Evolutionary conservation across 306 rosid genomes (phyloP).

Genomic region (Sphenostylis stenocarpa): DNA sequence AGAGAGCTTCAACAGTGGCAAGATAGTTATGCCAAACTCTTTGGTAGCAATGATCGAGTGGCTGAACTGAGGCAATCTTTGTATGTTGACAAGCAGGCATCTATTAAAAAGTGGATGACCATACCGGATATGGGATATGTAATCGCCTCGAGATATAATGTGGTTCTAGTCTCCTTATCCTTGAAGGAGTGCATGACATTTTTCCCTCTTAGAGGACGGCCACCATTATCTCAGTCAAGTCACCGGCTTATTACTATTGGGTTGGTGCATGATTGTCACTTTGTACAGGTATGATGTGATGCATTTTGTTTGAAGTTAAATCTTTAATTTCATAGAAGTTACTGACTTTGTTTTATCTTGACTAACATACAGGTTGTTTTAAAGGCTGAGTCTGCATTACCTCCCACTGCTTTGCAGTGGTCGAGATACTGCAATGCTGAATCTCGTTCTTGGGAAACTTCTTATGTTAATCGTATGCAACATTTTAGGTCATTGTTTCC

Average conservation of each 20-base stretch:
- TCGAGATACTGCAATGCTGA: neutral
- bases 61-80: slow-evolving; percentile 3
- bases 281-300: neutral
- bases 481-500: neutral
- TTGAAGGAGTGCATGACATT: neutral
- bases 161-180: neutral
- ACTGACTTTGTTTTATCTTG: neutral
- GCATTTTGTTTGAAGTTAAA: neutral
- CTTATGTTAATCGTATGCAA: neutral
- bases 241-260: neutral
- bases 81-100: neutral
- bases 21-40: neutral
- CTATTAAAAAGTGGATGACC: neutral
- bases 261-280: neutral
- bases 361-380: neutral
- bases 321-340: neutral
- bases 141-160: neutral
- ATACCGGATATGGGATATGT: slow-evolving; percentile 4
- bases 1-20: slow-evolving; percentile 15
- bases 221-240: neutral
- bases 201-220: slow-evolving; percentile 2
- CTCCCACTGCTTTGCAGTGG: neutral
- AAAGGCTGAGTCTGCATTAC: neutral
- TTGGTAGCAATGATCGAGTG: neutral
- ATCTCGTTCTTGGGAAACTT: slow-evolving; percentile 12